phyloP scores from a whole-genome alignment of 805 yeast species.

The Candida ortonii region DNA sequence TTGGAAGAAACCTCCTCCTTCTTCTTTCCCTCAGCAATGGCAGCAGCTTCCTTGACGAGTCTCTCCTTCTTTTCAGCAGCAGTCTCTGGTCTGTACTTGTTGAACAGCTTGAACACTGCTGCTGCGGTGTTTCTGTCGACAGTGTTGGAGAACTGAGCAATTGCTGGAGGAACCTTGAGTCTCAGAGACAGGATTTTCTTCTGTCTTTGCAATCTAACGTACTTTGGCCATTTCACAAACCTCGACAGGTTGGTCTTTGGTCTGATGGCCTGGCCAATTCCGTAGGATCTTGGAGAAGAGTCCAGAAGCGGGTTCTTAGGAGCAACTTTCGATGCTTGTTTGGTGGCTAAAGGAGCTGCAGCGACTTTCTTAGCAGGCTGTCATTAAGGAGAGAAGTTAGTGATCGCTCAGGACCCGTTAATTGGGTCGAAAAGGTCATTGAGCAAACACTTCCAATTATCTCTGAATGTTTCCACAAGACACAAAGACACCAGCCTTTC shows the following conservation, averaged over 20 bases:
- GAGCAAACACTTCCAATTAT: conserved; percentile 19
- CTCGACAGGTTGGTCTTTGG: conserved; percentile 95
- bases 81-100: conserved; percentile 99
- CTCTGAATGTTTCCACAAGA: conserved; percentile 5
- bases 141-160: conserved; percentile 93
- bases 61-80: conserved; percentile 98
- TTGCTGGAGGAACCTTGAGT: conserved; percentile 98
- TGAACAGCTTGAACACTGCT: conserved; percentile 93
- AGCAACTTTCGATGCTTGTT: conserved; percentile 50
- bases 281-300: conserved; percentile 88
- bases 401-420: conserved; percentile 13
- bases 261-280: conserved; percentile 95
- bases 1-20: conserved; percentile 95
- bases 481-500: too few relatives aligned
- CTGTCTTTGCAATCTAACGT: conserved; percentile 98
- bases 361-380: conserved; percentile 76
- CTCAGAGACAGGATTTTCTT: conserved; percentile 93
- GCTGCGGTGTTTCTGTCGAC: conserved; percentile 99
- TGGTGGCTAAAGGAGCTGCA: conserved; percentile 95
- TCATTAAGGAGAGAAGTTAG: conserved; percentile 35
- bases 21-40: conserved; percentile 96
- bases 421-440: conserved; percentile 24
- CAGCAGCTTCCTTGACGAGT: conserved; percentile 98
- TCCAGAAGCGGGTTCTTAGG: conserved; percentile 82
- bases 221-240: conserved; percentile 99